A percentile compares a stretch with the other conserved stretches of the same genome.
Evolutionary conservation across 2,329 filamentous ascomycete genomes (phyloP).

Genomic region (Trichoderma lentiforme): DNA sequence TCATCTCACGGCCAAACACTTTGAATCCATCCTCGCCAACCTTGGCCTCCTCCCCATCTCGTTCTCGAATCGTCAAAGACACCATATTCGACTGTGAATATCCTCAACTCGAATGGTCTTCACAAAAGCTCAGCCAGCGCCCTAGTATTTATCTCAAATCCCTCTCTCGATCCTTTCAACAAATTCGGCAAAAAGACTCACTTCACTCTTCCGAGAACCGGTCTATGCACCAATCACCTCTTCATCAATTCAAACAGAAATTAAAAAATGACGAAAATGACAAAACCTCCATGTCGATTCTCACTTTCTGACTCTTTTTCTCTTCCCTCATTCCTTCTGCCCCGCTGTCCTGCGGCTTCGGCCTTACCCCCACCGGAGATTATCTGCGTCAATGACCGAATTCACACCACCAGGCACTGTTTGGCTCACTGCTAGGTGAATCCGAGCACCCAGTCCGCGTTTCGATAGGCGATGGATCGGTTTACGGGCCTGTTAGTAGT

Average conservation of each 20-base stretch:
- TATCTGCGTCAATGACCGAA: not conserved
- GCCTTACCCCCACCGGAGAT: not conserved
- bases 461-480: not conserved
- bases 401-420: not conserved
- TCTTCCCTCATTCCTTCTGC: not conserved
- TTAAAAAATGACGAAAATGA: not conserved
- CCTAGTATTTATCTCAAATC: not conserved
- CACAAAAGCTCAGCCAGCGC: not conserved
- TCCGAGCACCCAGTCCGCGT: not conserved
- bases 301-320: not conserved
- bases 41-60: not conserved
- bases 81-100: not conserved
- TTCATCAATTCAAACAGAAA: not conserved
- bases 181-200: not conserved
- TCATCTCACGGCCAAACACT: slow-evolving; percentile 5
- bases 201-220: not conserved
- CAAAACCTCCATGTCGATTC: not conserved
- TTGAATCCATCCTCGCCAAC: not conserved
- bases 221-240: not conserved
- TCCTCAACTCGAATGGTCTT: not conserved
- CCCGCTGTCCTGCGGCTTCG: not conserved
- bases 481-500: not conserved
- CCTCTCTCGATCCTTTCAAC: not conserved
- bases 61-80: not conserved
- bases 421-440: not conserved